Evolutionary conservation across 371 early-diverging fungal species (phyloP).

Genomic region (Zopfochytrium polystomum): DNA sequence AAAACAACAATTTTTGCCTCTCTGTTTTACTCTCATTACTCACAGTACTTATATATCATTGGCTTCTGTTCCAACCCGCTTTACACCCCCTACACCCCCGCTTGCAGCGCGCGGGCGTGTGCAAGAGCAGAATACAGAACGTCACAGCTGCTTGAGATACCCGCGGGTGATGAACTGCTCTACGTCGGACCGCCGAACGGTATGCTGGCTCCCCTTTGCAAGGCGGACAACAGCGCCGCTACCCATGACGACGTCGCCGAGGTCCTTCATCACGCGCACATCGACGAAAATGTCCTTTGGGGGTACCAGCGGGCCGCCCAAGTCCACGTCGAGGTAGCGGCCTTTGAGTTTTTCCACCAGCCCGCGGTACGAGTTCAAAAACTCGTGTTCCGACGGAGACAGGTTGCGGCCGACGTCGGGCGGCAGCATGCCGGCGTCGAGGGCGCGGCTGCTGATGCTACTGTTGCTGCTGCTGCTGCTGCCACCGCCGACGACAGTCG

Average conservation of each 20-base stretch:
- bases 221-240: slow-evolving; percentile 68
- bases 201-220: slow-evolving; percentile 75
- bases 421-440: slow-evolving; percentile 27
- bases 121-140: too few relatives aligned
- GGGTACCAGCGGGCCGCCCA: slow-evolving; percentile 73
- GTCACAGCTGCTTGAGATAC: slow-evolving; percentile 32
- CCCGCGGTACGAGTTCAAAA: slow-evolving; percentile 56
- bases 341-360: slow-evolving; percentile 66
- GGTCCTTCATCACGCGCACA: slow-evolving; percentile 81
- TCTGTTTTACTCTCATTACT: too few relatives aligned
- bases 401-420: slow-evolving; percentile 49
- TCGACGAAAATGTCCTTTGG: slow-evolving; percentile 85
- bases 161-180: slow-evolving; percentile 85
- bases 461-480: slow-evolving; percentile 1
- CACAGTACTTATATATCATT: too few relatives aligned
- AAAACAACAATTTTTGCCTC: too few relatives aligned
- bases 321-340: slow-evolving; percentile 61
- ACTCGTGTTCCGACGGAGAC: slow-evolving; percentile 67
- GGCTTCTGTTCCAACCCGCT: too few relatives aligned
- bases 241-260: slow-evolving; percentile 85
- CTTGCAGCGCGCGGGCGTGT: too few relatives aligned
- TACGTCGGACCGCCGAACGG: slow-evolving; percentile 79
- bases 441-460: neutral
- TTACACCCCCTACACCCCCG: too few relatives aligned
- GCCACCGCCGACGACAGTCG: neutral